These are phyloP conservation scores for Beauveria bassiana DNA, from an alignment of 2,329 filamentous ascomycete species.

Conservation along the genomic window DNA sequence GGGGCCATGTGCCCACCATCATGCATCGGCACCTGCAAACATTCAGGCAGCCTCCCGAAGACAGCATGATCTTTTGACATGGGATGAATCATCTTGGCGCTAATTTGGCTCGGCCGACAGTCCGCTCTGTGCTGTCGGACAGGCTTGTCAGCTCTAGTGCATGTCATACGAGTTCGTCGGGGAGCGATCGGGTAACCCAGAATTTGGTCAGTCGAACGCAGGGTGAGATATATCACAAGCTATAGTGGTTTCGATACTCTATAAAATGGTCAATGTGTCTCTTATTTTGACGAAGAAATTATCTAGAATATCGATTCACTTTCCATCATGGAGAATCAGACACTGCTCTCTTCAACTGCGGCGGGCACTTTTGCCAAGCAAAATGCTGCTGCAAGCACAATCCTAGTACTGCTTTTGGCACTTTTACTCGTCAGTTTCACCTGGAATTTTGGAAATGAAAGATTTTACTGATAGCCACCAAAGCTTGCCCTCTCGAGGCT, in stretches of 20 bases:
- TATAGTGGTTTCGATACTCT: neutral
- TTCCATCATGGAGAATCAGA: neutral
- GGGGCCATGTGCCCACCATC: neutral
- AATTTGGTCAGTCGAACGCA: neutral
- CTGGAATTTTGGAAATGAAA: fast-evolving
- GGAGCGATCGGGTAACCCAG: neutral
- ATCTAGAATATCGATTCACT: neutral
- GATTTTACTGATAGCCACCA: neutral
- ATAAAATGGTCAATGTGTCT: too few relatives aligned
- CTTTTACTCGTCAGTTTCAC: neutral
- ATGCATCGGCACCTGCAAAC: neutral
- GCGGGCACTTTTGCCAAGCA: neutral
- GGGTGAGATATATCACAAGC: neutral
- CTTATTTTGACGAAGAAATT: neutral
- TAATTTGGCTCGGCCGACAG: neutral
- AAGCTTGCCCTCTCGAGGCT: neutral
- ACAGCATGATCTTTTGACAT: neutral
- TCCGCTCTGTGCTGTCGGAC: neutral
- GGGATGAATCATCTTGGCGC: neutral
- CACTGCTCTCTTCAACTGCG: neutral
- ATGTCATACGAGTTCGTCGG: neutral
- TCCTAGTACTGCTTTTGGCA: neutral
- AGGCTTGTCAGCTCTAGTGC: neutral
- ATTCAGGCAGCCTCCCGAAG: neutral
- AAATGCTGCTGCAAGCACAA: neutral